A percentile compares a stretch with the other conserved stretches of the same genome.
These are phyloP conservation scores for Alternaria gaisen DNA, from an alignment of 2,329 filamentous ascomycete species.

Conservation along the genomic window DNA sequence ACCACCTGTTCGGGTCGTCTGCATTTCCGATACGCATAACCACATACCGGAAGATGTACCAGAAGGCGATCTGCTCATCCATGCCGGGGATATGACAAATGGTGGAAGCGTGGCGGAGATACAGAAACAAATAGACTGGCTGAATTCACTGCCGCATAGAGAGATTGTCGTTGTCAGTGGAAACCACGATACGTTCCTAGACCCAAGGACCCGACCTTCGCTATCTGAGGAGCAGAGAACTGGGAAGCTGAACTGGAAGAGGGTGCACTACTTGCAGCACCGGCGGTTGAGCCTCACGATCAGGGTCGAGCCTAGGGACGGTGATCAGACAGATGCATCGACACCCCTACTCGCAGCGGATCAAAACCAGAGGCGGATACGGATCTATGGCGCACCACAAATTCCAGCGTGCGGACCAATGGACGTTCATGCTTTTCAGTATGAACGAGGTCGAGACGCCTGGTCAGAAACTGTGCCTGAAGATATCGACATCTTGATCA, in stretches of 20 bases:
- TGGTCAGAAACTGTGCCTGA: constrained; percentile 77
- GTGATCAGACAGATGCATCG: constrained; percentile 14
- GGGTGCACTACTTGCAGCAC: constrained; percentile 79
- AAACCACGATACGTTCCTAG: constrained; percentile 90
- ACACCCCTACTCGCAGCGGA: constrained; percentile 35
- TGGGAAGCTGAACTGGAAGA: constrained; percentile 69
- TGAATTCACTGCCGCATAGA: constrained; percentile 74
- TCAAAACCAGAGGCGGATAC: constrained; percentile 61
- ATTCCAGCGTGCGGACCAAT: constrained; percentile 77
- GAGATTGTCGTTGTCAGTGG: constrained; percentile 86
- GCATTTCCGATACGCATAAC: constrained; percentile 89
- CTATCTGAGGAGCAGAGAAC: constrained; percentile 62
- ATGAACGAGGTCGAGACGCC: constrained; percentile 69
- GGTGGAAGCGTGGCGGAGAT: constrained; percentile 76
- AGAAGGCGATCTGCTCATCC: constrained; percentile 83
- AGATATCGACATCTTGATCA: constrained; percentile 80
- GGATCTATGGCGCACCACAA: constrained; percentile 82
- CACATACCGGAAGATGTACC: constrained; percentile 69
- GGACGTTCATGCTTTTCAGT: constrained; percentile 79
- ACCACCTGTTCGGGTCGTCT: constrained; percentile 77
- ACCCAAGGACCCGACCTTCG: constrained; percentile 67
- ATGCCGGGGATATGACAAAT: constrained; percentile 86
- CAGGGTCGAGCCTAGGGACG: constrained; percentile 19
- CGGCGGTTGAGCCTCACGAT: constrained; percentile 68
- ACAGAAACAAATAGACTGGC: constrained; percentile 85